These are phyloP conservation scores for Thielaviopsis punctulata DNA, from an alignment of 2,329 filamentous ascomycete genomes.

Conservation along the genomic window DNA sequence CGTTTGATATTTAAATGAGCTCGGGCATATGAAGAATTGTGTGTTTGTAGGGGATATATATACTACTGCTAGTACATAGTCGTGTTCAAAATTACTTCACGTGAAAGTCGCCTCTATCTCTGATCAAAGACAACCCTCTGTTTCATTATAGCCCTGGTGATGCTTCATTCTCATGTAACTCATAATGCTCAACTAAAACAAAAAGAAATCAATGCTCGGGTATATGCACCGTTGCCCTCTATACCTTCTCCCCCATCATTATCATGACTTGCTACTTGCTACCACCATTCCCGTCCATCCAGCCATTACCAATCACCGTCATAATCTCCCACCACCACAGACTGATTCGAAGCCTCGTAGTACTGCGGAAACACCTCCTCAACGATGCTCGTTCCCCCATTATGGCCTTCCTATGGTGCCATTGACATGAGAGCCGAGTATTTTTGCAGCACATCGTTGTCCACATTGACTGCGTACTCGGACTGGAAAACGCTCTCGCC, in stretches of 20 bases:
- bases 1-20: conserved; percentile 19
- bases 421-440: conserved; percentile 20
- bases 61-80: neutral
- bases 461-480: conserved; percentile 57
- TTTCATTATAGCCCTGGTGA: no score
- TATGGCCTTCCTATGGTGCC: neutral
- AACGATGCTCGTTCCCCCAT: neutral
- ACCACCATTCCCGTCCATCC: no score
- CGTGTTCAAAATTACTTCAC: no score
- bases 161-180: no score
- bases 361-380: neutral
- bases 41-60: neutral
- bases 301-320: neutral
- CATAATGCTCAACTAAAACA: no score
- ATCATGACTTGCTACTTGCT: no score
- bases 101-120: no score
- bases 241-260: no score
- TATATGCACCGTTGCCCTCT: no score
- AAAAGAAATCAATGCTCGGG: no score
- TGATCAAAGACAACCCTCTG: no score
- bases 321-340: neutral
- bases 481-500: conserved; percentile 49
- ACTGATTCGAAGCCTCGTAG: neutral
- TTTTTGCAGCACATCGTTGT: conserved; percentile 50
- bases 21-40: neutral